Percentiles rank a stretch among this genome's conserved stretches.
phyloP scores from a whole-genome alignment of 768 basidiomycete species.

The Pleurotus ostreatus region DNA sequence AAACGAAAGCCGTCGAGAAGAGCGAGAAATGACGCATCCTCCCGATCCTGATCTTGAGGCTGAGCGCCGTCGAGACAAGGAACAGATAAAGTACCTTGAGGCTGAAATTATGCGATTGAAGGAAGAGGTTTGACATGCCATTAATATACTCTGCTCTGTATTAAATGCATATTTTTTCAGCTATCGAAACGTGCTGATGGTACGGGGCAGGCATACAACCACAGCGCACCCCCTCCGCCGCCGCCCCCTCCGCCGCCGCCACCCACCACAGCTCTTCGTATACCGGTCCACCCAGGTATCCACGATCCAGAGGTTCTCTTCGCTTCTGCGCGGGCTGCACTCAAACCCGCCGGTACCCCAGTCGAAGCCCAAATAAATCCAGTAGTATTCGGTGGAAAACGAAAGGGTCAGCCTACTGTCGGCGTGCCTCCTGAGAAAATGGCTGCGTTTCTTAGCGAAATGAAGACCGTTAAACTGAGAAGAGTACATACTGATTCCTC shows the following conservation, averaged over 20 bases:
- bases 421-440: constrained; percentile 80
- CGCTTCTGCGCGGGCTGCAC: constrained; percentile 57
- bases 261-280: constrained; percentile 28
- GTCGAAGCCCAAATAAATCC: constrained; percentile 68
- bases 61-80: constrained; percentile 56
- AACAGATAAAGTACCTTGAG: constrained; percentile 59
- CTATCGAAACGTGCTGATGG: constrained; percentile 33
- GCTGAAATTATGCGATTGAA: constrained; percentile 58
- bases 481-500: constrained; percentile 39
- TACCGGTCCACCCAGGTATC: constrained; percentile 19
- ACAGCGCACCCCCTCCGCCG: constrained; percentile 24
- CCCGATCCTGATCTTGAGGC: constrained; percentile 25
- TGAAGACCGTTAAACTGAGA: constrained; percentile 69
- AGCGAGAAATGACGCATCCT: constrained; percentile 28
- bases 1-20: constrained; percentile 32
- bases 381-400: constrained; percentile 24
- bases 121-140: constrained; percentile 41
- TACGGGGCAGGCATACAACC: constrained; percentile 16
- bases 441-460: constrained; percentile 76
- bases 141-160: not conserved
- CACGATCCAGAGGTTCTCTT: constrained; percentile 39
- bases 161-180: constrained; percentile 23
- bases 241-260: constrained; percentile 44
- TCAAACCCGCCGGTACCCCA: constrained; percentile 54
- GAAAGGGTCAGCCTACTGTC: constrained; percentile 60